Evolutionary conservation across 2,329 filamentous ascomycete genomes (phyloP).

Genomic region (Endoconidiophora polonica): DNA sequence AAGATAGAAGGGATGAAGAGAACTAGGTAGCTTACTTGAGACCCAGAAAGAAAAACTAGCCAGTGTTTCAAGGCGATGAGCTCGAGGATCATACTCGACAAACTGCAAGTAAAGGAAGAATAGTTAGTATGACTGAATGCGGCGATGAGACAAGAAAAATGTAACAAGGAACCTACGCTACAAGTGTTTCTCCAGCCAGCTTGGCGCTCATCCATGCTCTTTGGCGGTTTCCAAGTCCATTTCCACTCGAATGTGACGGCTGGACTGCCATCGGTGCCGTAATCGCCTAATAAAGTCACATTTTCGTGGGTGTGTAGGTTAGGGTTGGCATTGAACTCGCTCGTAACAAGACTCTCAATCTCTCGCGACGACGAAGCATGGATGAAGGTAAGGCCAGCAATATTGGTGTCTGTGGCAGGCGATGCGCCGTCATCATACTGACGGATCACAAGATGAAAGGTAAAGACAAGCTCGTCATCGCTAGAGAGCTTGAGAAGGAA

Average conservation of each 20-base stretch:
- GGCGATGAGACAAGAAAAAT: background rate
- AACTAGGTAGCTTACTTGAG: slow-evolving; percentile 40
- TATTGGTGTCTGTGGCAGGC: slow-evolving; percentile 47
- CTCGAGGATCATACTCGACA: slow-evolving; percentile 89
- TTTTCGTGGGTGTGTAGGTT: slow-evolving; percentile 96
- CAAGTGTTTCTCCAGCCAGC: slow-evolving; percentile 93
- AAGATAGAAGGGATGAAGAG: background rate
- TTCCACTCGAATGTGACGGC: slow-evolving; percentile 87
- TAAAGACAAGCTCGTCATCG: slow-evolving; percentile 85
- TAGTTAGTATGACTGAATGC: background rate
- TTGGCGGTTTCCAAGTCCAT: slow-evolving; percentile 94
- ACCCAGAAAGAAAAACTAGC: slow-evolving; percentile 95
- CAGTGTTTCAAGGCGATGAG: slow-evolving; percentile 73
- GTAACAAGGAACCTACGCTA: slow-evolving; percentile 40
- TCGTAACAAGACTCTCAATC: slow-evolving; percentile 81
- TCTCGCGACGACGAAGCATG: slow-evolving; percentile 75
- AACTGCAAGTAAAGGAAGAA: slow-evolving; percentile 38
- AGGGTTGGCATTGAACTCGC: slow-evolving; percentile 91
- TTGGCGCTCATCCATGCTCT: slow-evolving; percentile 59
- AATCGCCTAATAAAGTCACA: slow-evolving; percentile 88
- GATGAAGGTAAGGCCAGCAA: slow-evolving; percentile 82
- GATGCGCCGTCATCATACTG: slow-evolving; percentile 35
- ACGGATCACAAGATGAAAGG: slow-evolving; percentile 74
- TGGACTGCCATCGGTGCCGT: slow-evolving; percentile 61
- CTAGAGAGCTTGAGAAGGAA: slow-evolving; percentile 79